Conservation (phyloP, 2,329 filamentous ascomycete species). For the Sclerotinia borealis region DNA sequence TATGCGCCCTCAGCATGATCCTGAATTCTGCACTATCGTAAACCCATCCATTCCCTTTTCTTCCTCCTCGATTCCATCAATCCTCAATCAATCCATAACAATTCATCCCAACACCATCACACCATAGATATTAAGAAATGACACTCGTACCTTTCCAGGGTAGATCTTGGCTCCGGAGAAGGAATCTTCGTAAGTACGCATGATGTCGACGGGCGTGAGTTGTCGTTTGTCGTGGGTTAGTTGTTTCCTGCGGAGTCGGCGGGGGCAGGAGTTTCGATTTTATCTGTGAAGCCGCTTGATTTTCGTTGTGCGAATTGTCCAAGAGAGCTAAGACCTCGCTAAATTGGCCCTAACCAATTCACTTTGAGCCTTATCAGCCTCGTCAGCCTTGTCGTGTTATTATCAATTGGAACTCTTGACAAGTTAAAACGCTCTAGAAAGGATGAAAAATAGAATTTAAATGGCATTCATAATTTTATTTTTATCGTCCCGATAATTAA, state of each 20-base stretch:
- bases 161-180: conserved; percentile 76
- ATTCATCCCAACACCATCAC: no score
- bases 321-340: conserved; percentile 11
- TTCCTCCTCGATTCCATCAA: conserved; percentile 7
- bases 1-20: background rate
- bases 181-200: conserved; percentile 60
- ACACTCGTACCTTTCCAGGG: conserved; percentile 64
- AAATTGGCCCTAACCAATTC: conserved; percentile 9
- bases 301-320: conserved; percentile 8
- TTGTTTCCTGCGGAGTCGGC: conserved; percentile 19
- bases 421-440: background rate
- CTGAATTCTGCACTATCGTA: background rate
- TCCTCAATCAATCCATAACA: no score
- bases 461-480: no score
- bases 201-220: conserved; percentile 26
- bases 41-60: conserved; percentile 4
- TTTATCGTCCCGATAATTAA: no score
- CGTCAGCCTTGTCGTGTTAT: background rate
- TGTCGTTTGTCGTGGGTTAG: conserved; percentile 24
- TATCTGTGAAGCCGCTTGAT: conserved; percentile 18
- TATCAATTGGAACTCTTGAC: background rate
- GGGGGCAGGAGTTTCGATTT: conserved; percentile 17
- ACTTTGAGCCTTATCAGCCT: conserved; percentile 1
- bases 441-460: accelerated
- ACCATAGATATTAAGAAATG: background rate